Evolutionary conservation across 495 filamentous ascomycete genomes (phyloP).

Genomic region (Tricharina praecox): DNA sequence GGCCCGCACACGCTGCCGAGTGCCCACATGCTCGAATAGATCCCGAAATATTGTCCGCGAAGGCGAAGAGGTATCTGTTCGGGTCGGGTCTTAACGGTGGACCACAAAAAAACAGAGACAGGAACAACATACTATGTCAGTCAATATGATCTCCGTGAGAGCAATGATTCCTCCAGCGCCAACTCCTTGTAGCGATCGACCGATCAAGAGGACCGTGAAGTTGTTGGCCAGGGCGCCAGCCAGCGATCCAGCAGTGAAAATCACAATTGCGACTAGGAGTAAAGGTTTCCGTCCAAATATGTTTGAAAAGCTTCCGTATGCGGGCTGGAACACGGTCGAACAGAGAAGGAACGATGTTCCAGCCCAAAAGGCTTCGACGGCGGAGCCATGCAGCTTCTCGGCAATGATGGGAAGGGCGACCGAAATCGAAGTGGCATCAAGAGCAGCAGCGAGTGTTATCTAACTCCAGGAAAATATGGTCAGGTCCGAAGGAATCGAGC

Average conservation of each 20-base stretch:
- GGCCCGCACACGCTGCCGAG: constrained; percentile 52
- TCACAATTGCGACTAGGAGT: constrained; percentile 34
- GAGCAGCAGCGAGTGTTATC: constrained; percentile 48
- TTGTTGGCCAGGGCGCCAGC: constrained; percentile 41
- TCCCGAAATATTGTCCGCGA: constrained; percentile 33
- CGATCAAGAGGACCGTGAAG: constrained; percentile 44
- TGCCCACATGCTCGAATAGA: constrained; percentile 39
- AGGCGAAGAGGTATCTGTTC: constrained; percentile 31
- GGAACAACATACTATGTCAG: constrained; percentile 34
- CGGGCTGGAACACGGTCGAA: constrained; percentile 37
- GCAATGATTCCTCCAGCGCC: constrained; percentile 49
- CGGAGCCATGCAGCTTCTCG: constrained; percentile 33
- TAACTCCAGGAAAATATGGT: no score
- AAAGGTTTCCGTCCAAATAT: constrained; percentile 36
- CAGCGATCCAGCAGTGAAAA: constrained; percentile 44
- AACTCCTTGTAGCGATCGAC: constrained; percentile 51
- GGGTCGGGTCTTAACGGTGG: not conserved
- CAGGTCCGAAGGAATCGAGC: no score
- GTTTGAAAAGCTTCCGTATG: constrained; percentile 35
- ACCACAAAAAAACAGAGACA: not conserved
- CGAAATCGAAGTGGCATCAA: constrained; percentile 58
- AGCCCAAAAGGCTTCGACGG: constrained; percentile 45
- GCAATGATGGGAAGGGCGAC: constrained; percentile 53
- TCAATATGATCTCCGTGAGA: constrained; percentile 48
- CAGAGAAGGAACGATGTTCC: constrained; percentile 40